These are phyloP conservation scores for Barnettozyma hawaiiensis DNA, from an alignment of 1,139 yeast species.

Conservation along the genomic window DNA sequence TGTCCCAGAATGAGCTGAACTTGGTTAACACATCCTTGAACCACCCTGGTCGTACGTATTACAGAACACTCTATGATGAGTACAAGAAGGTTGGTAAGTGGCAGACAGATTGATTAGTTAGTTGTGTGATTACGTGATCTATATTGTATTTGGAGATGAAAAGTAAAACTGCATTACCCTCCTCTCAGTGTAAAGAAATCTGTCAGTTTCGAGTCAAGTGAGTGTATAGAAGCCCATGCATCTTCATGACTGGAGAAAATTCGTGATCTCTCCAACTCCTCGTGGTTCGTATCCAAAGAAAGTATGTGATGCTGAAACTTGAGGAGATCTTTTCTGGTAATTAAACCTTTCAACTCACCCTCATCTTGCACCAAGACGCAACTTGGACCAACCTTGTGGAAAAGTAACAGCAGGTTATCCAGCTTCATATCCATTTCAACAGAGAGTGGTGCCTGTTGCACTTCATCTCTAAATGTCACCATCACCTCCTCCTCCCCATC, in stretches of 20 bases:
- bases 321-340: constrained; percentile 65
- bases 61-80: constrained; percentile 61
- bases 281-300: constrained; percentile 11
- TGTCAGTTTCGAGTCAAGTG: constrained; percentile 6
- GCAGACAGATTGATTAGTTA: constrained; percentile 31
- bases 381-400: constrained; percentile 77
- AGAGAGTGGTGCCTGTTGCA: constrained; percentile 59
- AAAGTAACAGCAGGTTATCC: constrained; percentile 61
- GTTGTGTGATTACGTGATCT: neutral
- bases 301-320: constrained; percentile 34
- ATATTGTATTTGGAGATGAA: neutral
- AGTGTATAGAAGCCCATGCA: constrained; percentile 15
- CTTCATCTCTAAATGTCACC: constrained; percentile 34
- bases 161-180: neutral
- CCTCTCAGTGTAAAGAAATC: constrained; percentile 1
- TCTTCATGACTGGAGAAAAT: constrained; percentile 12
- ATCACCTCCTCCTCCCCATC: no score
- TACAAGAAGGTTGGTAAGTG: constrained; percentile 80
- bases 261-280: constrained; percentile 11
- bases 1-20: constrained; percentile 62
- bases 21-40: constrained; percentile 69
- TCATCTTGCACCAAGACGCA: constrained; percentile 57
- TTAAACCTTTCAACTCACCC: constrained; percentile 51
- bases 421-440: constrained; percentile 51
- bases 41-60: constrained; percentile 60